Evolutionary conservation across 345 rosid species (phyloP).

Genomic region (Cardiospermum halicacabum): DNA sequence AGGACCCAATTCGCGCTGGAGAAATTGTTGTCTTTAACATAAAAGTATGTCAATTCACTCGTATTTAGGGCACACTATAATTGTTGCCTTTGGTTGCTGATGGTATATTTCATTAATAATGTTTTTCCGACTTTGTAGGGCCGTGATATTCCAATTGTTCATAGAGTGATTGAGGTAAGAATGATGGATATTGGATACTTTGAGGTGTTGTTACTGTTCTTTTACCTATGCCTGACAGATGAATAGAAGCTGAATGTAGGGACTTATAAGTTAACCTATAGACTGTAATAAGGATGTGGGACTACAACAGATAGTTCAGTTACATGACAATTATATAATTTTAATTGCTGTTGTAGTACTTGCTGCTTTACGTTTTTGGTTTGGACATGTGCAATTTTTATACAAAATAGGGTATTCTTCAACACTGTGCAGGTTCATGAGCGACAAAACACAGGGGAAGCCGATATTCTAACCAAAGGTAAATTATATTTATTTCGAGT

Average conservation of each 20-base stretch:
- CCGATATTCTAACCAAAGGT: slow-evolving; percentile 49
- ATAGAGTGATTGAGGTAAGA: slow-evolving; percentile 46
- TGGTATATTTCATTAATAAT: not conserved
- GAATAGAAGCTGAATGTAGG: not conserved
- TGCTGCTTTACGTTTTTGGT: not conserved
- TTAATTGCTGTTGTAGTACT: not conserved
- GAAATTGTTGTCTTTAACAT: slow-evolving; percentile 64
- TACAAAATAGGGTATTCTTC: not conserved
- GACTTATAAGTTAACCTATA: not conserved
- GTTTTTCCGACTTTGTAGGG: slow-evolving; percentile 25
- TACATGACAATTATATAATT: not conserved
- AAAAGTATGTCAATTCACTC: slow-evolving; percentile 33
- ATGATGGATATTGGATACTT: not conserved
- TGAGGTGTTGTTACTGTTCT: too few species aligned
- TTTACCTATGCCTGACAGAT: not conserved
- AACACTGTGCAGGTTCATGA: slow-evolving; percentile 34
- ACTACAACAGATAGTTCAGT: not conserved
- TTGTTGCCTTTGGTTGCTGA: not conserved
- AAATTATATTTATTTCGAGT: slow-evolving; percentile 1
- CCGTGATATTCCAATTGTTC: slow-evolving; percentile 43
- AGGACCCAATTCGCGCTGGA: slow-evolving; percentile 66
- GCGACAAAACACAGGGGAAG: slow-evolving; percentile 22
- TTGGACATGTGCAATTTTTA: not conserved
- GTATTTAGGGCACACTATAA: not conserved
- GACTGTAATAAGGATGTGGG: not conserved